These are phyloP conservation scores for Aspergillus novofumigatus DNA, from an alignment of 2,329 filamentous ascomycete genomes.

Conservation along the genomic window DNA sequence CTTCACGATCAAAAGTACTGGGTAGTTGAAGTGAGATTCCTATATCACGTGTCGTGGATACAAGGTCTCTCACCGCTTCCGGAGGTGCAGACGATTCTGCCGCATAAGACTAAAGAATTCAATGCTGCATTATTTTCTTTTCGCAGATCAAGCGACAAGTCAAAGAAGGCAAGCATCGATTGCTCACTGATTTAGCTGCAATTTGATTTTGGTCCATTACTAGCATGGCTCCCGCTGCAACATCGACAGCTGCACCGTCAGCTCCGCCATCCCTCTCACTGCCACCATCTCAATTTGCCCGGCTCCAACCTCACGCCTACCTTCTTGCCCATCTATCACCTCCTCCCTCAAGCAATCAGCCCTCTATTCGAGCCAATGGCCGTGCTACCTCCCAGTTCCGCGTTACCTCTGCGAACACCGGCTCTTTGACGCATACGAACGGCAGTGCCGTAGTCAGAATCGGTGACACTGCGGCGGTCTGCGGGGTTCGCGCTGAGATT, in stretches of 20 bases:
- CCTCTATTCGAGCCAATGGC: conserved; percentile 73
- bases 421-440: conserved; percentile 81
- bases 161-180: background rate
- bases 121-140: conserved; percentile 7
- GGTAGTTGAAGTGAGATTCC: background rate
- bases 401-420: conserved; percentile 70
- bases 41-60: background rate
- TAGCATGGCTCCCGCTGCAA: conserved; percentile 9
- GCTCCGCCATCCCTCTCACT: conserved; percentile 47
- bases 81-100: conserved; percentile 14
- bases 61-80: conserved; percentile 12
- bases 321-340: conserved; percentile 82
- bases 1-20: background rate
- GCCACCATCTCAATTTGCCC: conserved; percentile 70
- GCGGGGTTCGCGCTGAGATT: conserved; percentile 83
- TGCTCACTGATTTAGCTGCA: background rate
- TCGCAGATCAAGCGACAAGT: conserved; percentile 3
- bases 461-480: conserved; percentile 92
- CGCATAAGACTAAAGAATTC: conserved; percentile 15
- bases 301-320: conserved; percentile 83
- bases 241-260: conserved; percentile 20
- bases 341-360: conserved; percentile 42
- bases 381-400: conserved; percentile 68
- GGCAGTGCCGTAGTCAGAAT: conserved; percentile 84
- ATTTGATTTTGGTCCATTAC: background rate